A percentile compares a stretch with the other conserved stretches of the same genome.
Evolutionary conservation across 192 early-diverging fungal genomes (phyloP).

Genomic region (Coemansia sp.): DNA sequence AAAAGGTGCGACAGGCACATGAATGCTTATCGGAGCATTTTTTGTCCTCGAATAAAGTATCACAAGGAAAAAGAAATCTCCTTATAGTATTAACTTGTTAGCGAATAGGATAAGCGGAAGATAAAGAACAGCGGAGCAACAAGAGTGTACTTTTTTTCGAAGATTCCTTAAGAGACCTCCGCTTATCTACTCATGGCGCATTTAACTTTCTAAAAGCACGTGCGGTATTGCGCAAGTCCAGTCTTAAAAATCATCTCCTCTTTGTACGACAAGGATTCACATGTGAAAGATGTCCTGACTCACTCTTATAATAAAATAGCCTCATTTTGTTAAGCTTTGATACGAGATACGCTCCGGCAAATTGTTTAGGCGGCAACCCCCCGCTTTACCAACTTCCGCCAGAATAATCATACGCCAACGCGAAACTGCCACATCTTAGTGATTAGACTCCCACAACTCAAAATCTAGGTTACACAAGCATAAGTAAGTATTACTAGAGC

Average conservation of each 20-base stretch:
- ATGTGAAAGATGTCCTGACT: constrained; percentile 2
- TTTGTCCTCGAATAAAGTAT: not conserved
- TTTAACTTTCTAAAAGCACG: constrained; percentile 1
- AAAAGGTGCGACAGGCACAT: not conserved
- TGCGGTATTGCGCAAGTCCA: constrained; percentile 4
- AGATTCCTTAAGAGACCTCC: not conserved
- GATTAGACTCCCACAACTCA: not conserved
- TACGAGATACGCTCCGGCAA: not conserved
- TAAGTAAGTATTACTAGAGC: not conserved
- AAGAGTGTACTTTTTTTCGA: not conserved
- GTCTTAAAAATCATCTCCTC: not conserved
- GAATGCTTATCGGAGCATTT: constrained; percentile 37
- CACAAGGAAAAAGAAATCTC: constrained; percentile 5
- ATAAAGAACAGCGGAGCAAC: constrained; percentile 1
- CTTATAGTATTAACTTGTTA: constrained; percentile 3
- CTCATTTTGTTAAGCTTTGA: no score
- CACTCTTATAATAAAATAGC: no score
- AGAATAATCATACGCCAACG: no score
- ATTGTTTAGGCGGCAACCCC: constrained; percentile 9
- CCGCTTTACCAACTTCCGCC: no score
- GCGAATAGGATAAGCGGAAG: constrained; percentile 1
- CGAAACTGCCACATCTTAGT: not conserved
- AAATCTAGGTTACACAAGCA: not conserved
- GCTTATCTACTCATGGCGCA: constrained; percentile 10
- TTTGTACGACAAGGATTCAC: constrained; percentile 1